Conservation (phyloP, 73 alveolate genomes). For the Paramecium octaurelia region DNA sequence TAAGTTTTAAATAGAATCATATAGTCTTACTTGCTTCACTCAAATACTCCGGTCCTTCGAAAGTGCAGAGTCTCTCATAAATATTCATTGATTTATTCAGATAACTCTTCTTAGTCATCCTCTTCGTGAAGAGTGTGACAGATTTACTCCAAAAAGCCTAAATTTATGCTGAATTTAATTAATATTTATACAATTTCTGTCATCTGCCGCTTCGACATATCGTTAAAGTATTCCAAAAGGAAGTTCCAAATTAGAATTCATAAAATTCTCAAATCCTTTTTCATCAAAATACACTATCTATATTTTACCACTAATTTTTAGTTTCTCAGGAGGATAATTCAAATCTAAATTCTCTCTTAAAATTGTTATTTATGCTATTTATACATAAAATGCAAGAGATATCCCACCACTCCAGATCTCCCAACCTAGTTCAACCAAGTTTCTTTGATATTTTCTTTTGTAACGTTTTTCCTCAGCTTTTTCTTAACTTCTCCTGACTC, state of each 20-base stretch:
- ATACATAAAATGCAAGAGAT: background rate
- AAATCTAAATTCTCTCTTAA: constrained; percentile 3
- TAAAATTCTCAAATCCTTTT: background rate
- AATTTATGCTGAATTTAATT: background rate
- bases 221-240: constrained; percentile 1
- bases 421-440: background rate
- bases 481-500: background rate
- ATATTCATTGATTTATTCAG: background rate
- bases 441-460: background rate
- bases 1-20: background rate
- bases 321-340: background rate
- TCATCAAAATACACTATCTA: constrained; percentile 5
- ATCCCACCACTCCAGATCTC: background rate
- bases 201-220: constrained; percentile 6
- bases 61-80: background rate
- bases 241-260: background rate
- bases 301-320: background rate
- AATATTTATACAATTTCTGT: background rate
- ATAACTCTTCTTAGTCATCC: background rate
- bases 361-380: background rate
- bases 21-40: constrained; percentile 28
- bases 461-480: background rate
- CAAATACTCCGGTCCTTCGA: constrained; percentile 40
- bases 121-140: background rate
- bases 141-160: constrained; percentile 42